These are phyloP conservation scores for Sugiyamaella marilandica DNA, from an alignment of 805 yeast genomes.

Conservation along the genomic window DNA sequence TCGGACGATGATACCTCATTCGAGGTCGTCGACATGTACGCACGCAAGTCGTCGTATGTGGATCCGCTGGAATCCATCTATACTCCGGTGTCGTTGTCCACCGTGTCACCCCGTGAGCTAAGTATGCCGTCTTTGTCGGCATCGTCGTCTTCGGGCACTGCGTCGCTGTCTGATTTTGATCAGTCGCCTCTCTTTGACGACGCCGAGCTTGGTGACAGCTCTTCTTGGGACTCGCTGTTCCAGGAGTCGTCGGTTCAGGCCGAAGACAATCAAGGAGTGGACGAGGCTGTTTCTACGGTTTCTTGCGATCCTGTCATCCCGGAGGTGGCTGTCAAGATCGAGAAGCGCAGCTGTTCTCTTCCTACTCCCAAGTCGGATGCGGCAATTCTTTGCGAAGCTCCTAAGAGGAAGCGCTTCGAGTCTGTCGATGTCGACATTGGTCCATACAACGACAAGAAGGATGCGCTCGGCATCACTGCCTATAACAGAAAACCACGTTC, in stretches of 20 bases:
- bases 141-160: constrained; percentile 9
- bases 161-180: constrained; percentile 21
- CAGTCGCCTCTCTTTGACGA: constrained; percentile 32
- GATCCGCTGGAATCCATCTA: constrained; percentile 14
- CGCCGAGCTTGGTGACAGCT: constrained; percentile 25
- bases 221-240: constrained; percentile 34
- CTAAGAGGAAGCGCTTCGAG: constrained; percentile 21
- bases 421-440: constrained; percentile 6
- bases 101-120: constrained; percentile 22
- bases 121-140: constrained; percentile 12
- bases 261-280: constrained; percentile 2
- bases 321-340: background rate
- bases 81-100: constrained; percentile 11
- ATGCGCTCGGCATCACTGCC: constrained; percentile 68
- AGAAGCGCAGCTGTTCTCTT: background rate
- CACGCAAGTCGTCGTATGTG: constrained; percentile 6
- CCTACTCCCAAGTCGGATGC: background rate
- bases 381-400: too few relatives aligned
- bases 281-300: background rate
- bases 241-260: constrained; percentile 17
- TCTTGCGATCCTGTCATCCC: background rate
- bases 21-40: constrained; percentile 5
- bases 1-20: constrained; percentile 8
- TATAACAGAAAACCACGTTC: constrained; percentile 75
- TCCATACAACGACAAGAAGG: constrained; percentile 40